phyloP scores from a whole-genome alignment of 208 protist genomes.

The Crithidia bombi region DNA sequence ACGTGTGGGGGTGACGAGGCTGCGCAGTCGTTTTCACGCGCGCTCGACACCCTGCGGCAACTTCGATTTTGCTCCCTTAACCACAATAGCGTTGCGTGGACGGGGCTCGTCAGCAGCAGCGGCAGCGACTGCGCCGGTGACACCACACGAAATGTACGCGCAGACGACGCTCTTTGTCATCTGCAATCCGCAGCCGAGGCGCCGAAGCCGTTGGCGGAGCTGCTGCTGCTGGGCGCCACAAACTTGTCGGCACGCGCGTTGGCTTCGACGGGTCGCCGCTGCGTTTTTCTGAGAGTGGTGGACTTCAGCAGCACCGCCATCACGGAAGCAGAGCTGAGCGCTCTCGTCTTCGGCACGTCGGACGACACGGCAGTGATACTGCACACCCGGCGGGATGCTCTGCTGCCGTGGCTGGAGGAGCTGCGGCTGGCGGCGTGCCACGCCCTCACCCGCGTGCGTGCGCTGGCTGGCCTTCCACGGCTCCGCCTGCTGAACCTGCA shows the following conservation, averaged over 20 bases:
- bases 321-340: constrained; percentile 8
- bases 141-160: background rate
- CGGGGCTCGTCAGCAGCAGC: background rate
- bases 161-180: background rate
- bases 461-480: constrained; percentile 23
- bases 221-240: constrained; percentile 16
- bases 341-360: constrained; percentile 24
- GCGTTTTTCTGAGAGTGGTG: constrained; percentile 17
- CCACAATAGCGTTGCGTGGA: background rate
- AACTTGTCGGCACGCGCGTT: constrained; percentile 13
- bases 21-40: background rate
- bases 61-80: constrained; percentile 23
- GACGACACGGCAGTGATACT: background rate
- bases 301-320: constrained; percentile 33
- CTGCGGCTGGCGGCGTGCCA: constrained; percentile 31
- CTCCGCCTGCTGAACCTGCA: constrained; percentile 26
- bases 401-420: constrained; percentile 21
- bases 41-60: background rate
- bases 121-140: background rate
- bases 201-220: constrained; percentile 5
- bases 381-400: background rate
- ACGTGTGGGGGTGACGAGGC: background rate
- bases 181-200: background rate
- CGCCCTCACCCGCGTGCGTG: constrained; percentile 12
- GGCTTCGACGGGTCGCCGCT: constrained; percentile 4